A percentile compares a stretch with the other conserved stretches of the same genome.
phyloP scores from a whole-genome alignment of 2,329 filamentous ascomycete genomes.

The Penicillium sp. region DNA sequence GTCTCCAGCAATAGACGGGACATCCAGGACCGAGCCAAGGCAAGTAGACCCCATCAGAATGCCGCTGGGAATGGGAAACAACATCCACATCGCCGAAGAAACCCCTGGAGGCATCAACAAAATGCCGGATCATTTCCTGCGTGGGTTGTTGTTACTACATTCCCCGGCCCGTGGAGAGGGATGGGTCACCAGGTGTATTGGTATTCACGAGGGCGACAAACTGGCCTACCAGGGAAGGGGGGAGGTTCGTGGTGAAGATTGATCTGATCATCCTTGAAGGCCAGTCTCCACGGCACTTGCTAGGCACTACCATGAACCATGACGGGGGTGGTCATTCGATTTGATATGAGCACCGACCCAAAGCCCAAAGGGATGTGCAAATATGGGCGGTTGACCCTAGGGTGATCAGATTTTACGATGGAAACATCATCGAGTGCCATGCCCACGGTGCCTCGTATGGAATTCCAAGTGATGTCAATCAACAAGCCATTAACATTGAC shows the following conservation, averaged over 20 bases:
- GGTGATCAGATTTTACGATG: not conserved
- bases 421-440: constrained; percentile 10
- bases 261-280: not conserved
- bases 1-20: constrained; percentile 10
- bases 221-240: constrained; percentile 17
- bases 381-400: constrained; percentile 13
- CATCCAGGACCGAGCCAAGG: constrained; percentile 7
- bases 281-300: not conserved
- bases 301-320: not conserved
- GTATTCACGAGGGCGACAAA: constrained; percentile 23
- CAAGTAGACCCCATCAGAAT: constrained; percentile 27
- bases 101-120: constrained; percentile 25
- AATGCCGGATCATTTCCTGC: constrained; percentile 4
- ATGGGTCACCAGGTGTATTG: constrained; percentile 22
- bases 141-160: constrained; percentile 27
- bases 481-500: not conserved
- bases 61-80: constrained; percentile 29
- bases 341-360: not conserved
- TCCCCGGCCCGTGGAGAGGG: constrained; percentile 20
- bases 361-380: constrained; percentile 10
- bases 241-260: constrained; percentile 2
- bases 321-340: not conserved
- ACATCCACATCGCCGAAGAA: not conserved
- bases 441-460: not conserved
- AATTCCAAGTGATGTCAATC: constrained; percentile 26